A percentile compares a stretch with the other conserved stretches of the same genome.
Evolutionary conservation across 352 stramenopile species (phyloP).

Genomic region (Phytophthora cactorum): DNA sequence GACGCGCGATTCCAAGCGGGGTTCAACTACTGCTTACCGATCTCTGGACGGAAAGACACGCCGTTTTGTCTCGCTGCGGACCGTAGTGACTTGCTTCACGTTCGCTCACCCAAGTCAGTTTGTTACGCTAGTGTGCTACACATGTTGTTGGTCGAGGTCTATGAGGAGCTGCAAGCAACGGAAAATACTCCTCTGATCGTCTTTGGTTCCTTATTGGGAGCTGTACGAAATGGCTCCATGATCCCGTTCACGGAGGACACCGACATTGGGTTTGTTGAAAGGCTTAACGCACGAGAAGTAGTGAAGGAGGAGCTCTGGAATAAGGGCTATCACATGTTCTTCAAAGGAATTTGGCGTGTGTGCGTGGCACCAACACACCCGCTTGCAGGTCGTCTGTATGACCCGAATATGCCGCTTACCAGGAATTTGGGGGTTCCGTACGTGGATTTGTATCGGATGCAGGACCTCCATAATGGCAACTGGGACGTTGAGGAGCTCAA

Average conservation of each 20-base stretch:
- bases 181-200: slow-evolving; percentile 39
- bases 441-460: slow-evolving; percentile 46
- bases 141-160: slow-evolving; percentile 61
- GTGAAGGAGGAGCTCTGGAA: slow-evolving; percentile 23
- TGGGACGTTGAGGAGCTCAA: slow-evolving; percentile 34
- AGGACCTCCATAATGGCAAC: slow-evolving; percentile 14
- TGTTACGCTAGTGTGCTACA: slow-evolving; percentile 62
- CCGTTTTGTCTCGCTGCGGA: slow-evolving; percentile 51
- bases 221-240: slow-evolving; percentile 49
- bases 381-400: slow-evolving; percentile 42
- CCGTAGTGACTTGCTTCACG: slow-evolving; percentile 47
- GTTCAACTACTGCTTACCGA: slow-evolving; percentile 52
- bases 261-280: slow-evolving; percentile 47
- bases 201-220: slow-evolving; percentile 57
- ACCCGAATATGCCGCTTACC: slow-evolving; percentile 16
- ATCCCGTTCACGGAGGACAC: slow-evolving; percentile 66
- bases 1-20: not conserved
- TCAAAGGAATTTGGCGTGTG: slow-evolving; percentile 42
- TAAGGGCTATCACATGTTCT: slow-evolving; percentile 64
- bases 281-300: slow-evolving; percentile 10
- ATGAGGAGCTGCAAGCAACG: slow-evolving; percentile 43
- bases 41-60: slow-evolving; percentile 50
- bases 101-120: slow-evolving; percentile 29
- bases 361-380: slow-evolving; percentile 52
- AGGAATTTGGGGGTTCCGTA: slow-evolving; percentile 35